Percentiles rank a stretch among this genome's conserved stretches.
Conservation (phyloP, 306 rosid genomes). For the Arachis stenosperma region DNA sequence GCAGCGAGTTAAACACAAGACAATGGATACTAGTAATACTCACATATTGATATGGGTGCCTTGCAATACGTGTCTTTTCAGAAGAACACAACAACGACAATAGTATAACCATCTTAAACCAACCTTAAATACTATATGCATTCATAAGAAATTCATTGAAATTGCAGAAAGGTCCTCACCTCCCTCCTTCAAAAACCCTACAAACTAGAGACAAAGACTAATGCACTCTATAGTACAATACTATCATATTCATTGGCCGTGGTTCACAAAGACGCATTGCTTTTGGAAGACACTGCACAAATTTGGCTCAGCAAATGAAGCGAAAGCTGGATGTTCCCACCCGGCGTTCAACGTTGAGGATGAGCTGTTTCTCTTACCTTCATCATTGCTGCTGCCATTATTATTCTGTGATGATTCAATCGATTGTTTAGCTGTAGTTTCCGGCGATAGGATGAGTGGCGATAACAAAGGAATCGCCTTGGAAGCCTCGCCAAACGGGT, state of each 20-base stretch:
- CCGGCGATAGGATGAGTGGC: conserved; percentile 65
- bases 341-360: conserved; percentile 28
- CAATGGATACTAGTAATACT: too few species aligned
- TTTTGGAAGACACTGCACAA: conserved; percentile 58
- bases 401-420: not conserved
- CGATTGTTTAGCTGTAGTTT: conserved; percentile 6
- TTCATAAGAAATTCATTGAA: not conserved
- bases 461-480: conserved; percentile 73
- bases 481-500: conserved; percentile 45
- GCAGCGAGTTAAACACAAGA: too few species aligned
- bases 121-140: not conserved
- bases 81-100: too few species aligned
- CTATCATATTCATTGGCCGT: conserved; percentile 36
- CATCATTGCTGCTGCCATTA: not conserved
- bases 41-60: too few species aligned
- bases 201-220: conserved; percentile 10
- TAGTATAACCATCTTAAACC: not conserved
- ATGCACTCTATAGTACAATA: not conserved
- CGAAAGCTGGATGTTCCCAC: conserved; percentile 70
- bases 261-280: conserved; percentile 55
- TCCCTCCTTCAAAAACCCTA: conserved; percentile 21
- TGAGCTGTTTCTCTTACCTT: not conserved
- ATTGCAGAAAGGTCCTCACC: conserved; percentile 5
- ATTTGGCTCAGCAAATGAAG: conserved; percentile 49
- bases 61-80: too few species aligned